A percentile compares a stretch with the other conserved stretches of the same genome.
These are phyloP conservation scores for Saturnispora sanitii DNA, from an alignment of 805 yeast species.

Conservation along the genomic window DNA sequence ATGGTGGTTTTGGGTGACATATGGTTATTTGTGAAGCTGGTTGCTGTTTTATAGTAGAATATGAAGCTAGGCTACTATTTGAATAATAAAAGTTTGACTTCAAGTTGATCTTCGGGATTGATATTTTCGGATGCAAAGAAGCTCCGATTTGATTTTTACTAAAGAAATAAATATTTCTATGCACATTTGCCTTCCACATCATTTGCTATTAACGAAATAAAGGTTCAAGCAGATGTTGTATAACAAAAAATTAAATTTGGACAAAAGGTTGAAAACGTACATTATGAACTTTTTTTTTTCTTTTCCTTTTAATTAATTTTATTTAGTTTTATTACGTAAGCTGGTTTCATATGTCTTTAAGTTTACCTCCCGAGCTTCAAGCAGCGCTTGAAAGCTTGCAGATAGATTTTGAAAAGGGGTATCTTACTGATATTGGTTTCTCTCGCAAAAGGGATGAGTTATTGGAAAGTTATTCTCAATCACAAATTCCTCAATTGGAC, in stretches of 20 bases:
- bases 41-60: not conserved
- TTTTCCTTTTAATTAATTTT: not conserved
- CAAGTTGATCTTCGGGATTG: too few species aligned
- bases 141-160: not conserved
- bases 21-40: not conserved
- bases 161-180: not conserved
- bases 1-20: not conserved
- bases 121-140: too few species aligned
- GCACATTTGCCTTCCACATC: not conserved
- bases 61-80: not conserved
- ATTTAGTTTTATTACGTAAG: not conserved
- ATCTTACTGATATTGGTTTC: not conserved
- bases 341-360: not conserved
- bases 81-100: not conserved
- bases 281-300: not conserved
- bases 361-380: not conserved
- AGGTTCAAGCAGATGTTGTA: not conserved
- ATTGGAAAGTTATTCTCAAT: not conserved
- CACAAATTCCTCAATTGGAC: not conserved
- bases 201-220: not conserved
- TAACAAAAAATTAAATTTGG: not conserved
- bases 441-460: not conserved
- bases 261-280: not conserved
- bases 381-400: not conserved
- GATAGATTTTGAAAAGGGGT: not conserved